Evolutionary conservation across 2,329 filamentous ascomycete species (phyloP).

Genomic region (Fusarium tricinctum): DNA sequence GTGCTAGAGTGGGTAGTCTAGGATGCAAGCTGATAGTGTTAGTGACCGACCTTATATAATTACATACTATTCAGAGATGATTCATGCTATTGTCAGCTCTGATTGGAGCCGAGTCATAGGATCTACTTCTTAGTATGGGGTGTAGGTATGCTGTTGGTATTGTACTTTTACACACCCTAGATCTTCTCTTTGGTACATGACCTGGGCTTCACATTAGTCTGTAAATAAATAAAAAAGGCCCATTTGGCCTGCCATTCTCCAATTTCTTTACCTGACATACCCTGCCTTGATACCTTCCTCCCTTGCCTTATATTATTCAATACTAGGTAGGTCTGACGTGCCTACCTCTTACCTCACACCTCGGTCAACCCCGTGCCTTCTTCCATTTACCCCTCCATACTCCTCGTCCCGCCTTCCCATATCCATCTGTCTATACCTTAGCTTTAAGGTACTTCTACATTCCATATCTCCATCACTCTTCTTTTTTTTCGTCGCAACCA

Average conservation of each 20-base stretch:
- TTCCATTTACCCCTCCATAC: conserved; percentile 34
- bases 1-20: neutral
- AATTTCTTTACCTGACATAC: neutral
- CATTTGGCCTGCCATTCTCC: neutral
- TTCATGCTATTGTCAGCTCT: conserved; percentile 23
- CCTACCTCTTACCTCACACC: neutral
- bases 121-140: conserved; percentile 24
- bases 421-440: conserved; percentile 18
- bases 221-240: neutral
- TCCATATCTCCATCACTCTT: conserved; percentile 21
- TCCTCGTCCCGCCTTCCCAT: conserved; percentile 14
- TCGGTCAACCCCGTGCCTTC: conserved; percentile 10
- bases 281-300: no score
- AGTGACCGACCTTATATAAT: conserved; percentile 17
- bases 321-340: conserved; percentile 9
- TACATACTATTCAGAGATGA: conserved; percentile 32
- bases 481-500: conserved; percentile 25
- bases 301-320: no score
- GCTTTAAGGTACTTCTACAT: conserved; percentile 33
- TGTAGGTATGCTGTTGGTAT: conserved; percentile 9
- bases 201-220: neutral
- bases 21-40: no score
- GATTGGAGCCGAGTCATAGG: conserved; percentile 44
- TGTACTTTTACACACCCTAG: conserved; percentile 6
- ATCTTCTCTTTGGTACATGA: neutral